phyloP scores from a whole-genome alignment of 202 grass and related monocot species.

The Tripidium arundinaceum region DNA sequence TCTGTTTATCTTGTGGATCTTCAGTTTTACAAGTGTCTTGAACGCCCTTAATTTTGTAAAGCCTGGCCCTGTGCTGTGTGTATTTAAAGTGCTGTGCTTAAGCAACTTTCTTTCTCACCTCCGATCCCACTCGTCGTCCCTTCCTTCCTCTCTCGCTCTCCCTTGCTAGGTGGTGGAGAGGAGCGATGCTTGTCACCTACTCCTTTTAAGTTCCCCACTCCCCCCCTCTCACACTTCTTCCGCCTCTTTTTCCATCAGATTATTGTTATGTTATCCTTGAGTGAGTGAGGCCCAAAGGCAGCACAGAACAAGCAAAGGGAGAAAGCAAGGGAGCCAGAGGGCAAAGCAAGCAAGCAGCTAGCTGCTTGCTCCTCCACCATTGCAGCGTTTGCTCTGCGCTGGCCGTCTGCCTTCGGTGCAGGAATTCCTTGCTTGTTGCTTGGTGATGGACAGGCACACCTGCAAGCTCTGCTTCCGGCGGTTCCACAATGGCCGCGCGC shows the following conservation, averaged over 20 bases:
- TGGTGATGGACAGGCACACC: constrained; percentile 71
- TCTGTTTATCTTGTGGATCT: constrained; percentile 7
- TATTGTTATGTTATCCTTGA: constrained; percentile 8
- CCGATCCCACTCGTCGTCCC: constrained; percentile 11
- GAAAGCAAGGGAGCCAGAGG: constrained; percentile 18
- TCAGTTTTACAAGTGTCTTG: constrained; percentile 35
- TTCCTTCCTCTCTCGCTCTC: neutral
- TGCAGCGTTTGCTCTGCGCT: neutral
- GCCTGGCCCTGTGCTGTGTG: neutral
- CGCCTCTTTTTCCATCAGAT: constrained; percentile 26
- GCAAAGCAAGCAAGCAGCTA: constrained; percentile 8
- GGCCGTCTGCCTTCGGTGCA: neutral
- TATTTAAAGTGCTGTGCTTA: constrained; percentile 37
- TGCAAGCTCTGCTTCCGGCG: constrained; percentile 86
- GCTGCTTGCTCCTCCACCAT: neutral
- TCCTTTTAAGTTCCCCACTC: constrained; percentile 49
- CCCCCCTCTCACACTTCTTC: constrained; percentile 29
- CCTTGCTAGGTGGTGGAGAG: constrained; percentile 34
- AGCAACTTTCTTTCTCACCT: constrained; percentile 33
- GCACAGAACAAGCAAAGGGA: constrained; percentile 30
- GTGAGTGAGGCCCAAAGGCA: constrained; percentile 16
- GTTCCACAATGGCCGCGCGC: constrained; percentile 80
- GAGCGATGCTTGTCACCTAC: constrained; percentile 85
- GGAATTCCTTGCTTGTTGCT: neutral
- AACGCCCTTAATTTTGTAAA: neutral